These are phyloP conservation scores for Triticum monococcum DNA, from an alignment of 176 grass and related monocot species.

Conservation along the genomic window DNA sequence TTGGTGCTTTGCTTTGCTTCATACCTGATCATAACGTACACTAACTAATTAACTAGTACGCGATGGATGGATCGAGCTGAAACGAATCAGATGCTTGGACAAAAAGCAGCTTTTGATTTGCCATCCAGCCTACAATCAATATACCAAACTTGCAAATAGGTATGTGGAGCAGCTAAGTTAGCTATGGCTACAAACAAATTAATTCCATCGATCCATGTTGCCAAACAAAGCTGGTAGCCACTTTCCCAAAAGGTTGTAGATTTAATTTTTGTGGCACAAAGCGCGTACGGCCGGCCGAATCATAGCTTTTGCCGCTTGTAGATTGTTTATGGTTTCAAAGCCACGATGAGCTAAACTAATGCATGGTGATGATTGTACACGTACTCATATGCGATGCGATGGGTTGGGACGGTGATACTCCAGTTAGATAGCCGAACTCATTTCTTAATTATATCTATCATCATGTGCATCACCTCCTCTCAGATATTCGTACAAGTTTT, in stretches of 20 bases:
- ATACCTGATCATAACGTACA: not conserved
- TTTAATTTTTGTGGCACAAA: not conserved
- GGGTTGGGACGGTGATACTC: not conserved
- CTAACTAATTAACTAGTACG: not conserved
- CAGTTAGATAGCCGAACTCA: slow-evolving; percentile 18
- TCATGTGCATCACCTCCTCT: not conserved
- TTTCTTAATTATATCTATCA: not conserved
- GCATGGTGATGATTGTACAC: slow-evolving; percentile 8
- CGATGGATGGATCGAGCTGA: not conserved
- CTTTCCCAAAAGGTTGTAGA: not conserved
- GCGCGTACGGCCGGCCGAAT: not conserved
- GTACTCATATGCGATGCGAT: not conserved
- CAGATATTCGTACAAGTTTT: not conserved
- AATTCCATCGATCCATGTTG: not conserved
- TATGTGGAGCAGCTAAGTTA: not conserved
- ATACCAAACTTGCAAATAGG: not conserved
- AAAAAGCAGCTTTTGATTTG: not conserved
- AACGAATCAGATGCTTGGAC: not conserved
- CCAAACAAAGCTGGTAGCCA: not conserved
- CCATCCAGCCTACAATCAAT: not conserved
- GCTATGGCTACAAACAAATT: not conserved
- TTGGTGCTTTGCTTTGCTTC: not conserved
- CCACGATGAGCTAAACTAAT: not conserved
- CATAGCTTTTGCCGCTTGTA: not conserved
- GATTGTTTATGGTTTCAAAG: not conserved